phyloP scores from a whole-genome alignment of 78 protist genomes.

The Neovahlkampfia damariscottae region DNA sequence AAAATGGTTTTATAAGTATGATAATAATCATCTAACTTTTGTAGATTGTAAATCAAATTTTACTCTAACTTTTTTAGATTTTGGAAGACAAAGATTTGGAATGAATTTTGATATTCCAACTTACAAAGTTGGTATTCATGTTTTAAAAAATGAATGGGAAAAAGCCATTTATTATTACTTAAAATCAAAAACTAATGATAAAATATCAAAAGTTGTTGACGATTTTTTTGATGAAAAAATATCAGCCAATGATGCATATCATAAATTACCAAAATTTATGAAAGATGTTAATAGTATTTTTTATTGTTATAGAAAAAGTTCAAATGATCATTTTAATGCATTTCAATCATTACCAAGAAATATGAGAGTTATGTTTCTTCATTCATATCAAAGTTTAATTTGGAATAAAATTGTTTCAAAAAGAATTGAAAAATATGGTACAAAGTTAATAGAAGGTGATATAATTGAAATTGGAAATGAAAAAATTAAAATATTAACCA shows the following conservation, averaged over 20 bases:
- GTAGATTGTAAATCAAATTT: no score
- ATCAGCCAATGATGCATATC: background rate
- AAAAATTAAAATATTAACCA: conserved; percentile 27
- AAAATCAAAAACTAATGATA: background rate
- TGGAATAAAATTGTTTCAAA: conserved; percentile 51
- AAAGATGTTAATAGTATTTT: background rate
- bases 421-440: conserved; percentile 30
- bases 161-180: background rate
- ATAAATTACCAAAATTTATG: background rate
- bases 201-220: background rate
- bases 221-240: background rate
- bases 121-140: conserved; percentile 34
- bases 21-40: no score
- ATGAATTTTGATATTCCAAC: conserved; percentile 42
- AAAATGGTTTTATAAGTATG: no score
- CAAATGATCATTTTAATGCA: background rate
- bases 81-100: conserved; percentile 72
- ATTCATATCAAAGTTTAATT: conserved; percentile 39
- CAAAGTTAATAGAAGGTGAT: conserved; percentile 8
- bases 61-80: no score
- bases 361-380: conserved; percentile 32
- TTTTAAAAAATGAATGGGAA: conserved; percentile 8
- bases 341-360: conserved; percentile 4
- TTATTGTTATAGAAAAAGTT: background rate
- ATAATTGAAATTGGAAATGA: background rate